Percentiles rank a stretch among this genome's conserved stretches.
Conservation (phyloP, 192 early-diverging fungal species). For the Phlyctochytrium arcticum region DNA sequence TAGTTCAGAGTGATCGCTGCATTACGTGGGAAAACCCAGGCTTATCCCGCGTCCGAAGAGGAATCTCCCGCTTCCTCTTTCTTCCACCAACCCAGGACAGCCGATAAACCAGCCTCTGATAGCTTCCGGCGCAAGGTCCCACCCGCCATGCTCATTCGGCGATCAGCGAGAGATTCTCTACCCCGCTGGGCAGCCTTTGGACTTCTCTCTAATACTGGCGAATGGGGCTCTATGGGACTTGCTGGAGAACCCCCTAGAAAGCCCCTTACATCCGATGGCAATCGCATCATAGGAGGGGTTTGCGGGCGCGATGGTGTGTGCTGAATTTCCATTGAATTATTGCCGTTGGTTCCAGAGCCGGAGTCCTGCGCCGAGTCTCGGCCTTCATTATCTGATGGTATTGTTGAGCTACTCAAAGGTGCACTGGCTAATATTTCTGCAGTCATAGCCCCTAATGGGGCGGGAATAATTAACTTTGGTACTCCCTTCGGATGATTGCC, state of each 20-base stretch:
- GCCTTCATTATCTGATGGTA: too few relatives aligned
- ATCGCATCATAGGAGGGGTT: not conserved
- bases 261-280: not conserved
- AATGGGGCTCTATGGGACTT: not conserved
- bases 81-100: slow-evolving; percentile 22
- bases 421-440: not conserved
- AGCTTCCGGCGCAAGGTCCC: slow-evolving; percentile 13
- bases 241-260: not conserved
- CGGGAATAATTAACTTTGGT: not conserved
- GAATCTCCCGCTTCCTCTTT: slow-evolving; percentile 6
- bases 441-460: not conserved
- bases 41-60: not conserved
- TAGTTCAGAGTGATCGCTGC: too few relatives aligned
- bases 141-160: not conserved
- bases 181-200: not conserved
- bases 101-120: slow-evolving; percentile 9
- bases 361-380: not conserved
- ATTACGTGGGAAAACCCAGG: too few relatives aligned
- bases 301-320: not conserved
- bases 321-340: too few relatives aligned
- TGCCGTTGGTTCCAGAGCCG: not conserved
- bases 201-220: too few relatives aligned
- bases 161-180: not conserved
- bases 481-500: not conserved
- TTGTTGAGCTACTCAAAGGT: not conserved